Evolutionary conservation across 1,284 basidiomycete species (phyloP), one percentile per base, ranked within the genome.

Genomic region (Polyporus tsugae): DNA sequence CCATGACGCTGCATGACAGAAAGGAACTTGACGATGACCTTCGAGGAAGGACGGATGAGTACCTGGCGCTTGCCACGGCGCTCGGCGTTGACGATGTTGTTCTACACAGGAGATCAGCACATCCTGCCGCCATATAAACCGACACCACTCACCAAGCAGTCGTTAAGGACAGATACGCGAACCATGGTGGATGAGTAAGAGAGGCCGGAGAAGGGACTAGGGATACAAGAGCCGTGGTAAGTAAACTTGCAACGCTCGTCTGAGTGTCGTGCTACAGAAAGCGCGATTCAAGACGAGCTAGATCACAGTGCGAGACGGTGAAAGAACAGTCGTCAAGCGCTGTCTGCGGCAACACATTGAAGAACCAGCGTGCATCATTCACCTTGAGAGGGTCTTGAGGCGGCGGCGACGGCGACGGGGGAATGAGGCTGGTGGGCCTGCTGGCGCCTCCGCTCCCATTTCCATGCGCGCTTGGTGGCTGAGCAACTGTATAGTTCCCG

Each of bases 1-100:
- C 96, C 96, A 85, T 98, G 96, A 77, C 95, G 93, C 84, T 98
- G 97, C 95, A 98, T 97, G 79, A 98, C 96, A 75, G 90, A 92
- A 76, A 98, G 86, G 85, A 97, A 97, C 83, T 97, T 97, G 77
- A 98, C 91, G 76, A 98, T 90, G 82, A 98, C 96, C 86, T 98
- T 98, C 74, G 95, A 97, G 25, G 94, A 95, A 72, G 96, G 96
- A 68, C 96, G 91, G 83, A 98, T 90, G 75, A 98, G 91, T 74
- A 98, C 96, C 86, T 98, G 96, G 78, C 95, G 95, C 89, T 98
- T 98, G 80, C 96, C 97, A 80, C 95, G 94, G 81, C 95, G 94
- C 87, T 98, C 97, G 79, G 97, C 96, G 78, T 98, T 98, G 91
- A 97, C 94, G 76, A 98, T 97, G 89, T 95, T 96, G 90, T 97